Evolutionary conservation across 495 filamentous ascomycete species (phyloP).

Genomic region (Terfezia claveryi): DNA sequence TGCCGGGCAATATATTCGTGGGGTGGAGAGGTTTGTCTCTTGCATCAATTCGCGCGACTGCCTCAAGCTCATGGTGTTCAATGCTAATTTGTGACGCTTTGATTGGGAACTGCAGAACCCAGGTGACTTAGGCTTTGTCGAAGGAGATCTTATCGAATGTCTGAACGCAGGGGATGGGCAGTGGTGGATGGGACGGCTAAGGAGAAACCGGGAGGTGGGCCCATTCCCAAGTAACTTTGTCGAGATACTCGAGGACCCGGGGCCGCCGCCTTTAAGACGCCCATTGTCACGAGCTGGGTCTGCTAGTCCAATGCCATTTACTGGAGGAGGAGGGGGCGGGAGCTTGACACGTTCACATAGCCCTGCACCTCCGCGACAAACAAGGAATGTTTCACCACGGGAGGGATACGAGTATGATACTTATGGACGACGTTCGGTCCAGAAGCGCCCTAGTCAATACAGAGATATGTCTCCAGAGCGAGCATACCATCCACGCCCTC

Average conservation of each 20-base stretch:
- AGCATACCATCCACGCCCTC: constrained; percentile 20
- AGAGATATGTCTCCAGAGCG: constrained; percentile 6
- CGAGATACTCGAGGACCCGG: constrained; percentile 49
- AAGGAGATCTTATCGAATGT: constrained; percentile 94
- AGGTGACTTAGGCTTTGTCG: constrained; percentile 83
- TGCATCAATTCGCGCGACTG: neutral
- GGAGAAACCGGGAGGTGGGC: constrained; percentile 70
- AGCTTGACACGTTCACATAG: constrained; percentile 22
- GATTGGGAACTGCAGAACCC: constrained; percentile 36
- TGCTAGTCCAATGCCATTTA: constrained; percentile 43
- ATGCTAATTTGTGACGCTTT: neutral
- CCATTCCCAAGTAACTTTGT: constrained; percentile 96
- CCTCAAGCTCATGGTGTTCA: constrained; percentile 1
- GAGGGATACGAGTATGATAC: neutral
- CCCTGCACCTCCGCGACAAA: neutral
- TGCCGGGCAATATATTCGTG: constrained; percentile 86
- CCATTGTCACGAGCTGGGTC: constrained; percentile 31
- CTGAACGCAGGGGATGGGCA: constrained; percentile 91
- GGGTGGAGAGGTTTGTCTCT: constrained; percentile 57
- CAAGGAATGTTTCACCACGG: neutral
- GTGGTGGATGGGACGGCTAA: constrained; percentile 91
- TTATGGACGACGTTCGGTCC: constrained; percentile 18
- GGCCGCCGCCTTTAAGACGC: constrained; percentile 45
- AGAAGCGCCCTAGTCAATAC: constrained; percentile 15
- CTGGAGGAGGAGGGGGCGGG: constrained; percentile 23